Evolutionary conservation across 2,329 filamentous ascomycete species (phyloP).

Genomic region (Cladosporium sp.): DNA sequence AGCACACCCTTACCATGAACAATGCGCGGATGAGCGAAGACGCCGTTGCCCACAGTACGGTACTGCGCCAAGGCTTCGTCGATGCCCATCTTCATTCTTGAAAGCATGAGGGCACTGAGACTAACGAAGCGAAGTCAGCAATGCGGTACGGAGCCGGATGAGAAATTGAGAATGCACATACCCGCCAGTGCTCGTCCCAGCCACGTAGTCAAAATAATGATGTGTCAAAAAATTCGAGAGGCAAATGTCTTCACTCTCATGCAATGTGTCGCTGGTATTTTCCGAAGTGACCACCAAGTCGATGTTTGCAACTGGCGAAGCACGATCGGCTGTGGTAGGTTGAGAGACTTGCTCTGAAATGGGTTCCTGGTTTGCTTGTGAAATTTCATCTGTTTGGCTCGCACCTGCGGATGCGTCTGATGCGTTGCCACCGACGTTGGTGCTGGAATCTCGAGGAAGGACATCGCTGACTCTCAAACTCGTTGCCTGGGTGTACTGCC

Average conservation of each 20-base stretch:
- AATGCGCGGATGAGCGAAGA: neutral
- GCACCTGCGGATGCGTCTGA: too few relatives aligned
- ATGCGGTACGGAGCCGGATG: too few relatives aligned
- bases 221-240: neutral
- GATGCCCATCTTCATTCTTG: neutral
- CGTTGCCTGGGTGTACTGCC: neutral
- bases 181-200: neutral
- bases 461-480: too few relatives aligned
- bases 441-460: too few relatives aligned
- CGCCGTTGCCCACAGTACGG: neutral
- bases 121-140: neutral
- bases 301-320: too few relatives aligned
- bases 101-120: neutral
- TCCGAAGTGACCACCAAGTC: too few relatives aligned
- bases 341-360: too few relatives aligned
- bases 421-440: too few relatives aligned
- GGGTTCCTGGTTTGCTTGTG: too few relatives aligned
- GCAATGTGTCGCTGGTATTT: too few relatives aligned
- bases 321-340: too few relatives aligned
- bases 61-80: neutral
- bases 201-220: slow-evolving; percentile 4
- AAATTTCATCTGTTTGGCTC: too few relatives aligned
- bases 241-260: neutral
- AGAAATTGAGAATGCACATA: neutral
- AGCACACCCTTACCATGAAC: neutral